Evolutionary conservation across 2,329 filamentous ascomycete species (phyloP), one percentile per base, ranked within the genome.

Genomic region (Diaporthe australafricana): DNA sequence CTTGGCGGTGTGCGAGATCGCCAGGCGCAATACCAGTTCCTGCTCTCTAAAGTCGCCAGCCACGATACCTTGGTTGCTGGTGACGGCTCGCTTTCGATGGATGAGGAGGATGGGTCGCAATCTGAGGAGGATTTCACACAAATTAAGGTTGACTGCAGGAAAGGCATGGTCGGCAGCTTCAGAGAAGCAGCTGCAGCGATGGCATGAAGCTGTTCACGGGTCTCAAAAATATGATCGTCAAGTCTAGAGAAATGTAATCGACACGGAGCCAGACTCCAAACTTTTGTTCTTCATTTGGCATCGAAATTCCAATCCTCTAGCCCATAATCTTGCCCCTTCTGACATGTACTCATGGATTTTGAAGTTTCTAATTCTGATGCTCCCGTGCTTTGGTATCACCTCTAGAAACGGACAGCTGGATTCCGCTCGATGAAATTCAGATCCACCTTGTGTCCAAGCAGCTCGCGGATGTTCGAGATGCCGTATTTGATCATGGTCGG

Each of bases 401-500:
- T 72, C 72, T 57, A 73, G 57, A 69, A 60, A 20, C 72, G 65
- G 12, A 72, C 69, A 45, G 69, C 69, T 30, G 63, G 69, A 60
- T 71, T 69, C 69, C 63, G 55, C 47, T 65, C 63, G 35, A 70
- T 72, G 65, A 73, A 70, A 12, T 69, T 73, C 16, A 69, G 50
- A 42, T 73, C 65, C 52, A 98, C 95, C 86, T 98, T 97, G 86
- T 99, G 96, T 17, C 96, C 96, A 69, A 99, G 86, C 79, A 98
- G 84, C 83, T 98, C 95, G 77, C 95, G 91, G 78, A 98, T 98
- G 83, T 98, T 98, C 79, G 90, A 94, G 74, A 94, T 94, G 78
- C 88, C 90, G 81, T 93, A 97, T 88, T 97, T 96, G 85, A 98
- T 98, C 96, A 98, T 99, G 14, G 96, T 98, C 71, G 96, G 96